Evolutionary conservation across 768 basidiomycete species (phyloP).

Genomic region (Trametes cingulata): DNA sequence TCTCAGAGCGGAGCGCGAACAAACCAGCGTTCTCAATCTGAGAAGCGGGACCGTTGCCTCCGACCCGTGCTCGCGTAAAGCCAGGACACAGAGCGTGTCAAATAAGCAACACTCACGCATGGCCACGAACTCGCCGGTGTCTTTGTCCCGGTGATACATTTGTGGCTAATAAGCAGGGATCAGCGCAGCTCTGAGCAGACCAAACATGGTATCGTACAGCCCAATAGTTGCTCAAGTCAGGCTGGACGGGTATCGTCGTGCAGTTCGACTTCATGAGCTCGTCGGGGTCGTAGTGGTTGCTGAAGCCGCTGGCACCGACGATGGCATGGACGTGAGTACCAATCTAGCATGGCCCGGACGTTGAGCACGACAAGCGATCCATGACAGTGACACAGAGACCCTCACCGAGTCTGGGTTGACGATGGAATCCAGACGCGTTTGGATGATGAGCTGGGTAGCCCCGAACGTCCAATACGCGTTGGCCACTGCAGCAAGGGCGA

Average conservation of each 20-base stretch:
- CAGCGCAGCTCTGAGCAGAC: not conserved
- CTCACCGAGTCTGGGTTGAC: conserved; percentile 15
- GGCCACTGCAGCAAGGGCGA: conserved; percentile 10
- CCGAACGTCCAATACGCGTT: conserved; percentile 22
- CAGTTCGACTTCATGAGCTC: conserved; percentile 20
- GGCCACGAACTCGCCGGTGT: conserved; percentile 18
- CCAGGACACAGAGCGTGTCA: not conserved
- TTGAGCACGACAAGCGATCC: not conserved
- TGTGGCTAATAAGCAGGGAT: conserved; percentile 18
- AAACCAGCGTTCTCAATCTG: not conserved
- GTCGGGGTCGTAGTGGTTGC: conserved; percentile 15
- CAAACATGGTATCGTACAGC: conserved; percentile 14
- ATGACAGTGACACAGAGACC: not conserved
- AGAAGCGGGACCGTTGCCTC: not conserved
- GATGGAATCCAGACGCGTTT: conserved; percentile 18
- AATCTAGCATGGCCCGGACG: not conserved
- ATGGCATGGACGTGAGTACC: conserved; percentile 22
- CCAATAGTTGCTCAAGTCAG: conserved; percentile 29
- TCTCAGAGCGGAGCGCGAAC: not conserved
- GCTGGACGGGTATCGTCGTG: conserved; percentile 20
- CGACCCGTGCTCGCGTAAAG: not conserved
- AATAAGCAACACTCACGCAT: conserved; percentile 13
- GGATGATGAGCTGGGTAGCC: conserved; percentile 10
- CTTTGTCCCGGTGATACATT: conserved; percentile 24
- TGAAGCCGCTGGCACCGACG: conserved; percentile 20